Conservation (phyloP, 2,329 filamentous ascomycete genomes). For the Fusarium coicis region DNA sequence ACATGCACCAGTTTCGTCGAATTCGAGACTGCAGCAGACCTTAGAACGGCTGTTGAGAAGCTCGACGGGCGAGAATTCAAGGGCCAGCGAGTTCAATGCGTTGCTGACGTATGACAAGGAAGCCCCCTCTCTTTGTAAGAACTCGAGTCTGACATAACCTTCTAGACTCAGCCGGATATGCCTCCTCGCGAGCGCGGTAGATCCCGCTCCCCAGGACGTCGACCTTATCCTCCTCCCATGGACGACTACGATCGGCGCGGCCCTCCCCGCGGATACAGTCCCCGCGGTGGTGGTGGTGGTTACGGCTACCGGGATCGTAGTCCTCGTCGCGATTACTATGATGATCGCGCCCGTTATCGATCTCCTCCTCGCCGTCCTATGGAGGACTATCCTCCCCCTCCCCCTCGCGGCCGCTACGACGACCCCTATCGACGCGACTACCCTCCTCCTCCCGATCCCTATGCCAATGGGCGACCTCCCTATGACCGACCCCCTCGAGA, state of each 20-base stretch:
- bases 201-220: slow-evolving; percentile 77
- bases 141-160: slow-evolving; percentile 37
- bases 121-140: not conserved
- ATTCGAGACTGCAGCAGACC: slow-evolving; percentile 91
- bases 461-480: slow-evolving; percentile 65
- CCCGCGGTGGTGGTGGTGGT: slow-evolving; percentile 70
- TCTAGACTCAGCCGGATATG: slow-evolving; percentile 81
- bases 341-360: slow-evolving; percentile 82
- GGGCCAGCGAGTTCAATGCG: slow-evolving; percentile 84
- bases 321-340: slow-evolving; percentile 87
- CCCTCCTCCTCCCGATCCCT: slow-evolving; percentile 72
- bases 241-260: slow-evolving; percentile 89
- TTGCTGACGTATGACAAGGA: slow-evolving; percentile 75
- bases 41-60: slow-evolving; percentile 93
- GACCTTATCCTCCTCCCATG: slow-evolving; percentile 73
- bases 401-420: slow-evolving; percentile 76
- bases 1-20: slow-evolving; percentile 82
- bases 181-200: slow-evolving; percentile 75
- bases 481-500: slow-evolving; percentile 68
- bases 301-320: slow-evolving; percentile 90
- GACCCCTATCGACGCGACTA: slow-evolving; percentile 81
- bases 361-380: slow-evolving; percentile 82
- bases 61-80: slow-evolving; percentile 95
- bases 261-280: slow-evolving; percentile 83
- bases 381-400: slow-evolving; percentile 79